phyloP scores from a whole-genome alignment of 306 rosid genomes.

The Lathyrus sativus region DNA sequence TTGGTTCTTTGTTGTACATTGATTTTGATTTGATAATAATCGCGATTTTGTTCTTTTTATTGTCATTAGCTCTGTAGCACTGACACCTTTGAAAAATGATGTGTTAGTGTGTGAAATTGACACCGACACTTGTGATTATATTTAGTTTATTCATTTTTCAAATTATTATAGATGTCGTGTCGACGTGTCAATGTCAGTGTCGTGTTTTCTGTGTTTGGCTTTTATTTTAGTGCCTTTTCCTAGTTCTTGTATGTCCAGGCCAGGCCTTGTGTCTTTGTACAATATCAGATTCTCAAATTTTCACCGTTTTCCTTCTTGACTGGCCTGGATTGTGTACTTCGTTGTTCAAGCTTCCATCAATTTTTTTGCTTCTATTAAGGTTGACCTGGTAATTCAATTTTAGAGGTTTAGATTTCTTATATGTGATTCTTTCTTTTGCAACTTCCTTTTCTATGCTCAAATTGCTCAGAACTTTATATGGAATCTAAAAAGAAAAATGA shows the following conservation, averaged over 20 bases:
- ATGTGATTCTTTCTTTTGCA: slow-evolving; percentile 17
- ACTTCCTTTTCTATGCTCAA: slow-evolving; percentile 7
- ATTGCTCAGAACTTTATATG: slow-evolving; percentile 17
- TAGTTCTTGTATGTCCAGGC: background rate
- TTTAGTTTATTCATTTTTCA: background rate
- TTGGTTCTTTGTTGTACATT: slow-evolving; percentile 31
- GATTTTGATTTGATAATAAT: slow-evolving; percentile 1
- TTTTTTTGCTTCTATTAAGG: background rate
- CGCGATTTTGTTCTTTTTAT: slow-evolving; percentile 6
- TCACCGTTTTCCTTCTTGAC: background rate
- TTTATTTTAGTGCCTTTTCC: background rate
- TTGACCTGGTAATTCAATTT: background rate
- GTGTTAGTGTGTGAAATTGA: no score
- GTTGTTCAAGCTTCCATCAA: slow-evolving; percentile 10
- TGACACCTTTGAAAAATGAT: no score
- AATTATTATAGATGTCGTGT: no score
- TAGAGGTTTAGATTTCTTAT: background rate
- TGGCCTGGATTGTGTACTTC: background rate
- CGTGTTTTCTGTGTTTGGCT: no score
- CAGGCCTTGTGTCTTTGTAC: background rate
- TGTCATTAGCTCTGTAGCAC: background rate
- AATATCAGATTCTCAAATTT: background rate
- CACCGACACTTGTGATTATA: no score
- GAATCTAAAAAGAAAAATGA: slow-evolving; percentile 25
- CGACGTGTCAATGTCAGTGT: no score